These are phyloP conservation scores for Crotalaria pallida DNA, from an alignment of 306 rosid species.

Conservation along the genomic window DNA sequence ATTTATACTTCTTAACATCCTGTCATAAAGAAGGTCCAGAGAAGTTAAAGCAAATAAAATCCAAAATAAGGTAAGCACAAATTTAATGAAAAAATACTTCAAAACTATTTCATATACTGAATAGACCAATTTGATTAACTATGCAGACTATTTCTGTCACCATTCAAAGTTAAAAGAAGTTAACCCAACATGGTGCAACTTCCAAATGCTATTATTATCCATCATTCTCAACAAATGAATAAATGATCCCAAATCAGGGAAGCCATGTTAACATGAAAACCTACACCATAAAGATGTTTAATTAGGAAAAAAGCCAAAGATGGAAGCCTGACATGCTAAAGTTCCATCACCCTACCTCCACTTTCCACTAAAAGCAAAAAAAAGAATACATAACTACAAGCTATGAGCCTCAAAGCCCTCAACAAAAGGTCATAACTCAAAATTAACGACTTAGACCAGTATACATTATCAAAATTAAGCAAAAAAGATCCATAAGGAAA, in stretches of 20 bases:
- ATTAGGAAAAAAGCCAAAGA: background rate
- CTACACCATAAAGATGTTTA: slow-evolving; percentile 4
- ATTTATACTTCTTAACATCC: slow-evolving; percentile 60
- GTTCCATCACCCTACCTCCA: background rate
- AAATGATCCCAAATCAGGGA: background rate
- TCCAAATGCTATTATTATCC: background rate
- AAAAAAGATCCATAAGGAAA: background rate
- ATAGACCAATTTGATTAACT: background rate
- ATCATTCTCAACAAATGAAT: background rate
- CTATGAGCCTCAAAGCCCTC: background rate
- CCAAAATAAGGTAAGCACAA: background rate
- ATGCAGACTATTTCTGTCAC: background rate
- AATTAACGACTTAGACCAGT: background rate
- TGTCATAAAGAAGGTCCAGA: slow-evolving; percentile 20
- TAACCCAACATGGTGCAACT: background rate
- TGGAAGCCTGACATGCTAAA: background rate
- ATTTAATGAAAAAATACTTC: background rate
- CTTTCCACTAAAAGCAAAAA: background rate
- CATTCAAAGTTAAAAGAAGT: background rate
- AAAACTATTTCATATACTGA: background rate
- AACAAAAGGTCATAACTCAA: background rate
- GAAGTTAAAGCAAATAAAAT: background rate
- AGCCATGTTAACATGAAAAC: background rate
- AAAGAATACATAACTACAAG: background rate
- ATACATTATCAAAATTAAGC: background rate